Evolutionary conservation across 2,329 filamentous ascomycete genomes (phyloP), one percentile per base, ranked within the genome.

Genomic region (Colletotrichum noveboracense): DNA sequence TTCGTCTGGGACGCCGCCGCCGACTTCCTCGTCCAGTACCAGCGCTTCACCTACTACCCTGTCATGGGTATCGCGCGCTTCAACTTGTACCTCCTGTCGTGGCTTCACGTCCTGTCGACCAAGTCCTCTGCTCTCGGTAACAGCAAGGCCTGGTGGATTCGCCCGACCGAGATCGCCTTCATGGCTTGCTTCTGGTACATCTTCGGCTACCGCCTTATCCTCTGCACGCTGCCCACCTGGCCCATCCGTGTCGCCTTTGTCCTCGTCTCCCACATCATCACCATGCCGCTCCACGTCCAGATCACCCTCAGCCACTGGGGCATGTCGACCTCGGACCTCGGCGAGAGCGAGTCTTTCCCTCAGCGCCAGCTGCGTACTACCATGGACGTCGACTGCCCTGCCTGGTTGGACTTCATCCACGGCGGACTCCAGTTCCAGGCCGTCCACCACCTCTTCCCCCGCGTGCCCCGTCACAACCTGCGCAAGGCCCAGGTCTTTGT

Each of bases 381-480:
- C 30, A 94, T 94, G 92, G 93, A 95, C 79, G 91, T 95, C 64
- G 92, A 94, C 79, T 94, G 93, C 83, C 93, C 93, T 0, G 85
- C 88, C 28, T 95, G 93, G 93, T 85, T 95, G 30, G 93, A 95
- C 81, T 94, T 92, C 79, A 88, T 94, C 80, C 93, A 95, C 81
- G 93, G 93, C 65, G 93, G 93, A 2, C 86, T 95, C 32, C 93
- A 94, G 83, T 95, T 94, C 84, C 93, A 94, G 83, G 92, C 90
- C 8, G 89, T 94, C 3, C 93, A 95, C 82, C 93, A 95, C 78
- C 83, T 94, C 13, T 94, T 92, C 80, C 93, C 93, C 4, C 88
- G 93, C 6, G 87, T 94, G 69, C 93, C 93, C 2, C 85, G 93
- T 28, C 93, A 94, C 82, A 94, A 94, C 81, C 84, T 94, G 12